Base-by-base conservation (phyloP, 2,329 filamentous ascomycete genomes). In the Botryotinia globosa region DNA sequence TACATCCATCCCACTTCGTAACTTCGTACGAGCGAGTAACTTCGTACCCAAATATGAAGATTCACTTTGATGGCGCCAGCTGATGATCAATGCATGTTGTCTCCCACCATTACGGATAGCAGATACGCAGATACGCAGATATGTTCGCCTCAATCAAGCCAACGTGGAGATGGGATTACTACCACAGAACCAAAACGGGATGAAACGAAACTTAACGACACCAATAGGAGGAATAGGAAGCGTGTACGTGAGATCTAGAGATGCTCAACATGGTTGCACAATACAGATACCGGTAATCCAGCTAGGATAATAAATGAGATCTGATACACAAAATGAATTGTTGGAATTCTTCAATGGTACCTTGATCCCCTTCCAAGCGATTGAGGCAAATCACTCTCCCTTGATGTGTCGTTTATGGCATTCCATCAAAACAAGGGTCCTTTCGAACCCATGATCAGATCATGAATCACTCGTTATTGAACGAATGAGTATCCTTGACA, bases 371-470 rank as follows among this genome's bases (percentile, higher is more conserved):
- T 12, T 67, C 48, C 25, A 67, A 67, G 48, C 48, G 34, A 42
- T 67, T n/a, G 34, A 67, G 48, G 34, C 39, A 18, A 67, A 56
- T n/a, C 29, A 42, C 39, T 63, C 39, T 63, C 45, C 69, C 59
- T 71, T 34, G 44, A 63, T 71, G 48, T 45, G 34, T 18, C 45
- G 34, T 18, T 51, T 56, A 54, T 25, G 37, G 48, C 45, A 71
- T 71, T 66, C 48, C 69, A 58, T 18, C 37, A 8, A 37, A 48
- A n/a, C 51, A 48, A 67, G 69, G 69, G 59, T 72, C 25, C 45
- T 14, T 48, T 67, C 20, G 62, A 65, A 65, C 70, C 37, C 62
- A 72, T 72, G 70, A 72, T 72, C 70, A 34, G 44, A 25, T 64
- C 62, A 54, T 37, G 62, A 20, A 59, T 39, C 25, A 42, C 48